Conservation (phyloP, 805 yeast genomes). For the Teunomyces panamensis region DNA sequence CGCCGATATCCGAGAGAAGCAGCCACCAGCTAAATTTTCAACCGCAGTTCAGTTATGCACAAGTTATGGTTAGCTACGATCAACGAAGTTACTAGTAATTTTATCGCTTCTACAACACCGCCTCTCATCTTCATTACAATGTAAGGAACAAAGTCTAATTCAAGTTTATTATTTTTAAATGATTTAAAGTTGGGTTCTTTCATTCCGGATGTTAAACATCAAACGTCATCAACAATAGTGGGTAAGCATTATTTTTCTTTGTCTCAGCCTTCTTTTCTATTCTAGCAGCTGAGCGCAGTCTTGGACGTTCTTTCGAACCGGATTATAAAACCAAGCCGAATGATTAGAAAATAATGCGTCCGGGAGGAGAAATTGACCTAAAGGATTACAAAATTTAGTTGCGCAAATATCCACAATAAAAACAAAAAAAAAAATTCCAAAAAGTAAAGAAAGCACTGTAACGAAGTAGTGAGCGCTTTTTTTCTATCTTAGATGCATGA, state of each 20-base stretch:
- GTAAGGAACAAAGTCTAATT: slow-evolving; percentile 4
- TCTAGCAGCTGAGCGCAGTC: background rate
- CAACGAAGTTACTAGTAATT: background rate
- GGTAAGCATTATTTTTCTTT: background rate
- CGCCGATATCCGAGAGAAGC: background rate
- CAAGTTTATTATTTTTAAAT: slow-evolving; percentile 1
- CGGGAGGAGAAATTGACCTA: background rate
- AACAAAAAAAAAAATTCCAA: background rate
- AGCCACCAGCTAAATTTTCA: background rate
- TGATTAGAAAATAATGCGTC: background rate
- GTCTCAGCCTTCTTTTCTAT: background rate
- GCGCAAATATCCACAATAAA: background rate
- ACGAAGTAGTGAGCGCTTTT: background rate
- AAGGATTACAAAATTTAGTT: background rate
- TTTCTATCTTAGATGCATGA: background rate
- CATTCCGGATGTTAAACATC: background rate
- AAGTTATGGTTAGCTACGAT: background rate
- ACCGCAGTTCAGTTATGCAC: background rate
- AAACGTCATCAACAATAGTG: background rate
- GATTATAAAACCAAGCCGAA: background rate
- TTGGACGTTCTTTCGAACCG: background rate
- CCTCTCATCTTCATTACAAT: slow-evolving; percentile 1
- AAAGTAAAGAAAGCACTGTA: background rate
- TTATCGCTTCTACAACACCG: background rate
- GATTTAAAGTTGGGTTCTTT: background rate